Conservation (phyloP, 345 rosid species). For the Brassica napus region Da-Ae NC_063452.1:11126501-11127000, state of each 20-base stretch:
- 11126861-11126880: constrained; percentile 67
- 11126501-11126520: constrained; percentile 94
- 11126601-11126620: constrained; percentile 98
- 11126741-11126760: constrained; percentile 1
- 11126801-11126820: constrained; percentile 97
- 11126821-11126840: constrained; percentile 98
- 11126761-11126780: constrained; percentile 81
- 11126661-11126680: constrained; percentile 34
- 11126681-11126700: constrained; percentile 6
- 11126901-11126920: constrained; percentile 95
- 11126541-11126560: constrained; percentile 81
- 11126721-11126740: constrained; percentile 12
- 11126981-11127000: constrained; percentile 14
- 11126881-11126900: constrained; percentile 87
- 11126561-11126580: constrained; percentile 80
- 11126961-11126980: constrained; percentile 21
- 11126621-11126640: constrained; percentile 92
- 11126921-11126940: constrained; percentile 82
- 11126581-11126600: constrained; percentile 87
- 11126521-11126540: constrained; percentile 83
- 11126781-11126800: constrained; percentile 67
- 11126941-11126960: constrained; percentile 82
- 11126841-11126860: constrained; percentile 85
- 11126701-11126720: background rate
- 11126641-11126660: constrained; percentile 96